Evolutionary conservation across 768 basidiomycete genomes (phyloP), one percentile per base, ranked within the genome.

Genomic region (Rhodotorula paludigena): DNA sequence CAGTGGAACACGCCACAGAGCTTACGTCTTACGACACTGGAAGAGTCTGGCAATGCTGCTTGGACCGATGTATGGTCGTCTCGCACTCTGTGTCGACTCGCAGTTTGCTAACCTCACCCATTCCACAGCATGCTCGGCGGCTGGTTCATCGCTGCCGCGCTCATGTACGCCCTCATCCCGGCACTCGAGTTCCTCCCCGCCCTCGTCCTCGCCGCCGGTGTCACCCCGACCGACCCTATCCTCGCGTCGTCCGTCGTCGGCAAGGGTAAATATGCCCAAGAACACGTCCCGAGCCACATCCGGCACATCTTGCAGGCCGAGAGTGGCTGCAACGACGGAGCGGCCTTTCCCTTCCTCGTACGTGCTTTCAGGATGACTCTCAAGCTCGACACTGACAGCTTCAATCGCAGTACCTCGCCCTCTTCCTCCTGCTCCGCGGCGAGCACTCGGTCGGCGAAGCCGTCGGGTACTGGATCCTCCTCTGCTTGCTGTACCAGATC

Each of bases 291-390:
- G 10, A 78, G 80, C 11, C 87, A 90, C 59, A 82, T 98, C 32
- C 85, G 93, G 56, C 87, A 85, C 32, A 82, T 96, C 49, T 81
- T 96, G 12, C 84, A 89, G 0, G 90, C 90, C 10, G 94, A 97
- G 79, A 87, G 86, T 63, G 94, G 91, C 14, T 91, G 90, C 76
- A 99, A 98, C 77, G 96, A 99, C 68, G 96, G 96, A 41, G 94
- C 94, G 0, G 92, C 93, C 0, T 96, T 92, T 78, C 93, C 92
- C 0, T 97, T 97, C 78, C 82, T 98, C 36, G 92, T 85, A 77
- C 83, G 62, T 60, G 4, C 30, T n/a, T n/a, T n/a, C n/a, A n/a
- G n/a, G n/a, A n/a, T n/a, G n/a, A n/a, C n/a, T n/a, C n/a, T n/a
- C n/a, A n/a, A n/a, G n/a, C n/a, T n/a, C n/a, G n/a, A 9, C 21